Percentiles rank a stretch among this genome's conserved stretches.
phyloP scores from a whole-genome alignment of 176 grass and related monocot genomes.

The Pontederia crassipes region DNA sequence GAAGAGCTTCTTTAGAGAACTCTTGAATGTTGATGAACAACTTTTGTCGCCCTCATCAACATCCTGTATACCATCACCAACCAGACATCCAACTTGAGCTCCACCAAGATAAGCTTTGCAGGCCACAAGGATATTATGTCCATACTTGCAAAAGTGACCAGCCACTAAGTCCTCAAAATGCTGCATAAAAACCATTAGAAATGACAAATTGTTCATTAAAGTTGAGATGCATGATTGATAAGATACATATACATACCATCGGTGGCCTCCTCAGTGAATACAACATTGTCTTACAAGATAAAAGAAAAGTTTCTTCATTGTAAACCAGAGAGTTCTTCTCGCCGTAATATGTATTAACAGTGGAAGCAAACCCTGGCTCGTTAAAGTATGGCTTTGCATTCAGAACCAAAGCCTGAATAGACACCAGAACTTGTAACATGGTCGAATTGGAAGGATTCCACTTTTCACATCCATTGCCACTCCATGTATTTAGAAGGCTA shows the following conservation, averaged over 20 bases:
- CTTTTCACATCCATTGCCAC: constrained; percentile 48
- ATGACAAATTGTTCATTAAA: neutral
- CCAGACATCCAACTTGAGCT: constrained; percentile 65
- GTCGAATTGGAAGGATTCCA: constrained; percentile 53
- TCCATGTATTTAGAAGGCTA: constrained; percentile 78
- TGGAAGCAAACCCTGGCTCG: constrained; percentile 38
- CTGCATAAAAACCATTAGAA: constrained; percentile 24
- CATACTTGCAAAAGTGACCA: constrained; percentile 47
- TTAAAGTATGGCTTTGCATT: constrained; percentile 80
- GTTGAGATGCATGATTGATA: neutral
- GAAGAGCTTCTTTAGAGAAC: constrained; percentile 28
- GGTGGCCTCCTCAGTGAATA: constrained; percentile 54
- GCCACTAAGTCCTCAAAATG: constrained; percentile 62
- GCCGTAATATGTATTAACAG: constrained; percentile 32
- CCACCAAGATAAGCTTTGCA: constrained; percentile 66
- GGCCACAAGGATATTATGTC: constrained; percentile 41
- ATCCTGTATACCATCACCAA: constrained; percentile 43
- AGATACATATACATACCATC: constrained; percentile 38
- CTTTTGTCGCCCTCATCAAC: constrained; percentile 63
- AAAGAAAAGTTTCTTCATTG: constrained; percentile 55
- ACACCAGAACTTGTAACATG: constrained; percentile 64
- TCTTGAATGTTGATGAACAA: constrained; percentile 46
- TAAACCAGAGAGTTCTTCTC: constrained; percentile 49
- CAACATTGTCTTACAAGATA: constrained; percentile 67
- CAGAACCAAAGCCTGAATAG: constrained; percentile 72